These are phyloP conservation scores for Forsythia viridissima DNA, from an alignment of 257 asterid species.

Conservation along the genomic window DNA sequence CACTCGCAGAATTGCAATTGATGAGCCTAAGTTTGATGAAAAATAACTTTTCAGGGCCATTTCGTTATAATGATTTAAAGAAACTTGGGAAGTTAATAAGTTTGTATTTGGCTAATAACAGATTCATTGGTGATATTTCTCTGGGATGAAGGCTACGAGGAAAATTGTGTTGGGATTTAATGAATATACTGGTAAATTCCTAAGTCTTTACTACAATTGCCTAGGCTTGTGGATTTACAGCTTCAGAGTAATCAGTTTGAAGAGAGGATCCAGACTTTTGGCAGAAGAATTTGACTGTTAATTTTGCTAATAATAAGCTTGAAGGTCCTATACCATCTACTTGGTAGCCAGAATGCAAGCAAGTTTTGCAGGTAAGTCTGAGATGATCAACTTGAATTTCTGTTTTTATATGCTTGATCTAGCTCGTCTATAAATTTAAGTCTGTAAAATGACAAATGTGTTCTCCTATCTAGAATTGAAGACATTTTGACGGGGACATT, in stretches of 20 bases:
- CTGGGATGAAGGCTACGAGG: slow-evolving; percentile 50
- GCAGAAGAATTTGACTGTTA: slow-evolving; percentile 44
- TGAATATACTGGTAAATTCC: slow-evolving; percentile 51
- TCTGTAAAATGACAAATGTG: no score
- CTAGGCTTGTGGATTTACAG: slow-evolving; percentile 48
- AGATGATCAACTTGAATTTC: neutral
- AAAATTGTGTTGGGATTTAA: slow-evolving; percentile 50
- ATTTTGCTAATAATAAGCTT: slow-evolving; percentile 53
- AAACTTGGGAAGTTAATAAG: slow-evolving; percentile 45
- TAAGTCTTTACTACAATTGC: slow-evolving; percentile 45
- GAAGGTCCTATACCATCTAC: slow-evolving; percentile 47
- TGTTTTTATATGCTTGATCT: neutral
- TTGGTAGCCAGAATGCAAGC: slow-evolving; percentile 32
- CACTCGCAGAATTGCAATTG: slow-evolving; percentile 36
- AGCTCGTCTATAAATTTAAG: no score
- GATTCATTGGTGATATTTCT: slow-evolving; percentile 59
- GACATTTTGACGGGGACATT: no score
- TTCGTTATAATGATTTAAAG: slow-evolving; percentile 36
- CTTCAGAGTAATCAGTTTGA: slow-evolving; percentile 50
- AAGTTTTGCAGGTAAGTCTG: slow-evolving; percentile 47
- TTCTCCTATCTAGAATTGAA: no score
- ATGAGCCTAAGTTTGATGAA: slow-evolving; percentile 50
- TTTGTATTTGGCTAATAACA: slow-evolving; percentile 52
- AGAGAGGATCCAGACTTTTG: slow-evolving; percentile 55
- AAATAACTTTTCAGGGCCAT: slow-evolving; percentile 48